Evolutionary conservation across 2,329 filamentous ascomycete species (phyloP).

Genomic region (Mariannaea sp.): DNA sequence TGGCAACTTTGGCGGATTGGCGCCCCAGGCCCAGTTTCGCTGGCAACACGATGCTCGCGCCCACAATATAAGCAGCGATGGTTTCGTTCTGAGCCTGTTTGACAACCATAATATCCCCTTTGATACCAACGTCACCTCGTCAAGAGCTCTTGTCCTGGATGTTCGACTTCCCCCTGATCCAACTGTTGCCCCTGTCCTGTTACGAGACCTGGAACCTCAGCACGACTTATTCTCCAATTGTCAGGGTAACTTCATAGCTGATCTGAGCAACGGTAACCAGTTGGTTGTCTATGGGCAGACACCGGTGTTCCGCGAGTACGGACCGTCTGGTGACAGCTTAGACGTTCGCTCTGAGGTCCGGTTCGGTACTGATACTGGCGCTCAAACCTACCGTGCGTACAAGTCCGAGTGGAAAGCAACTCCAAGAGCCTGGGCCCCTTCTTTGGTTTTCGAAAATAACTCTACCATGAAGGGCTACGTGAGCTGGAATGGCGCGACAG

Average conservation of each 20-base stretch:
- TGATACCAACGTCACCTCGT: slow-evolving; percentile 11
- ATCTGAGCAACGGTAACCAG: slow-evolving; percentile 32
- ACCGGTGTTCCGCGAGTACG: slow-evolving; percentile 35
- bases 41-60: slow-evolving; percentile 45
- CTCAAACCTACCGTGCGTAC: slow-evolving; percentile 32
- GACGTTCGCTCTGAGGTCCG: slow-evolving; percentile 35
- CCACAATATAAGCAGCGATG: slow-evolving; percentile 25
- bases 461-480: slow-evolving; percentile 21
- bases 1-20: slow-evolving; percentile 31
- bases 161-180: slow-evolving; percentile 24
- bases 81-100: slow-evolving; percentile 40
- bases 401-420: slow-evolving; percentile 34
- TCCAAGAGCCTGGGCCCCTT: slow-evolving; percentile 23
- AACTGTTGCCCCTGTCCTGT: slow-evolving; percentile 11
- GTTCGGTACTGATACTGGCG: slow-evolving; percentile 28
- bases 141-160: slow-evolving; percentile 20
- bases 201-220: slow-evolving; percentile 2
- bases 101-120: slow-evolving; percentile 42
- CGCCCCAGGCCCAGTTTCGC: slow-evolving; percentile 39
- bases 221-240: slow-evolving; percentile 9
- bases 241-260: slow-evolving; percentile 28
- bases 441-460: slow-evolving; percentile 22
- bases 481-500: slow-evolving; percentile 38
- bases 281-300: slow-evolving; percentile 31
- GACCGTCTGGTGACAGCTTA: slow-evolving; percentile 19